Evolutionary conservation across 306 rosid genomes (phyloP), one percentile per base, ranked within the genome.

Genomic region (Medicago arabica): DNA sequence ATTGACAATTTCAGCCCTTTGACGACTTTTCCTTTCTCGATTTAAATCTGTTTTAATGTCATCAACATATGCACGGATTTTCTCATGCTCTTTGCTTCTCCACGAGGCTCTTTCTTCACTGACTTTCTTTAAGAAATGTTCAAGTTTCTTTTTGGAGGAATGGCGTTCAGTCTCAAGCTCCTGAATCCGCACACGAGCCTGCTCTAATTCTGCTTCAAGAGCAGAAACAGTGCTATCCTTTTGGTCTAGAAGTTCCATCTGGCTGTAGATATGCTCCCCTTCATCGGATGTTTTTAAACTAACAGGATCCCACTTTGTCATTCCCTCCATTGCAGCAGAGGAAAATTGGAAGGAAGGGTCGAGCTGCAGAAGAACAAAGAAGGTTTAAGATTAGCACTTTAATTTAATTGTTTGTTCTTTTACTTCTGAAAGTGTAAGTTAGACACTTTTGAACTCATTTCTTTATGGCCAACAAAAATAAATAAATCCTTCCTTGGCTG

Each of bases 271-370:
- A 79, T 85, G 86, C 49, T 63, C 86, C 19, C 67, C 85, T 82
- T 91, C 96, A 43, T 88, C 87, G 39, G 89, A 80, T 58, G 88
- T 53, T 80, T 87, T 85, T 43, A 83, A 74, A 77, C 90, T 62
- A 51, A 91, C 83, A 58, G 98, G 97, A 62, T 92, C 96, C 98
- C 98, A 94, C 84, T 94, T 94, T 31, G 98, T 94, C 67, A 74
- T 89, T 58, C 96, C 97, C 77, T 94, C 97, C 97, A 90, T 90
- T 75, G 87, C 95, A 62, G 83, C 69, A 71, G 88, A 87, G 55
- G 92, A 72, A 77, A 87, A 76, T 80, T 86, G 89, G 77, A 87
- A 85, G 49, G 89, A 82, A 67, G 86, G 87, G 68, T 85, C 82
- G 46, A 82, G 83, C 91, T 87, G 83, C 75, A 51, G 40, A 80